Conservation (phyloP, 148 eudicot species). For the Linanthus parryae region DNA sequence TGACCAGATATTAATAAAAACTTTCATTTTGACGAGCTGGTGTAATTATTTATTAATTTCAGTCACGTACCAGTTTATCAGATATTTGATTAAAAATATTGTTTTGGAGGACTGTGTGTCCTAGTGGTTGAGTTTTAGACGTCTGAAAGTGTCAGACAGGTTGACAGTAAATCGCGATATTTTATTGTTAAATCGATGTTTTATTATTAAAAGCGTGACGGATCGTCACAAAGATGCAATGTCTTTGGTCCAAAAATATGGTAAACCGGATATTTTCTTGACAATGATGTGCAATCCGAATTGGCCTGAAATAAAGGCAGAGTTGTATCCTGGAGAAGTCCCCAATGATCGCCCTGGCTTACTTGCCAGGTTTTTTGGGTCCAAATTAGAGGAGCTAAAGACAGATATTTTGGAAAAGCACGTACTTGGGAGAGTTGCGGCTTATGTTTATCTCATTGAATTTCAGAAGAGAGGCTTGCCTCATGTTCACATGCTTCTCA, state of each 20-base stretch:
- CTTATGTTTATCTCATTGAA: neutral
- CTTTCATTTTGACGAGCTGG: too few relatives aligned
- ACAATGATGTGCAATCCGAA: neutral
- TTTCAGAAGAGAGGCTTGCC: neutral
- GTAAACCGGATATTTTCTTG: neutral
- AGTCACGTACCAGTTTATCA: too few relatives aligned
- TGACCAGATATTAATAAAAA: too few relatives aligned
- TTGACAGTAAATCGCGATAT: too few relatives aligned
- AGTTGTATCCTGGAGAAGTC: neutral
- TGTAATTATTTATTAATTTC: too few relatives aligned
- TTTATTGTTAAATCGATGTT: too few relatives aligned
- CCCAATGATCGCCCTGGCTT: neutral
- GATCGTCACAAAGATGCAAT: constrained; percentile 1
- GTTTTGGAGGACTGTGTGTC: too few relatives aligned
- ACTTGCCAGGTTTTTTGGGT: neutral
- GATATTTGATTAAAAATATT: too few relatives aligned
- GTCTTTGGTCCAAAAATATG: neutral
- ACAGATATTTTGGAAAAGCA: neutral
- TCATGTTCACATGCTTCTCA: neutral
- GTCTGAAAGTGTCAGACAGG: too few relatives aligned
- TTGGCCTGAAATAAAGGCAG: neutral
- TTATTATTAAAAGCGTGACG: too few relatives aligned
- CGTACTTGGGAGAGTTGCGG: neutral
- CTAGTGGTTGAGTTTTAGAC: too few relatives aligned
- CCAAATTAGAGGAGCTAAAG: neutral